Conservation (phyloP, 495 filamentous ascomycete species). For the Penicillium dipodomyicola region DNA sequence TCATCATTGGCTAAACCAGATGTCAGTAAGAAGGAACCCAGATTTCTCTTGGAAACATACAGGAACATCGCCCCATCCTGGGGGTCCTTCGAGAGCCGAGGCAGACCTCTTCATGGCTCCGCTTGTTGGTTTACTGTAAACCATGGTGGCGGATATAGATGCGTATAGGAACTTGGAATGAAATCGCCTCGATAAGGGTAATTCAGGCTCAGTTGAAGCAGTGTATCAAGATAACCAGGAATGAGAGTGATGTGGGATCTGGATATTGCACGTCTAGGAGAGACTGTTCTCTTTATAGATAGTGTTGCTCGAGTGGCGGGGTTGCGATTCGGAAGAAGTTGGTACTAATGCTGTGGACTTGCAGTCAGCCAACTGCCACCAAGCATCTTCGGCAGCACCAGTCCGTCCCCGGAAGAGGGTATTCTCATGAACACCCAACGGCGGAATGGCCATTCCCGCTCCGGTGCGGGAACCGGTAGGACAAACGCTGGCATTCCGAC, state of each 20-base stretch:
- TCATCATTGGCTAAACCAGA: constrained; percentile 32
- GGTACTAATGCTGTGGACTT: constrained; percentile 1
- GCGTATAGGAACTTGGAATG: background rate
- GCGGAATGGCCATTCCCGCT: constrained; percentile 5
- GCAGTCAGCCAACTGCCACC: constrained; percentile 7
- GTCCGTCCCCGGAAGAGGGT: background rate
- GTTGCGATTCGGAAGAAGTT: background rate
- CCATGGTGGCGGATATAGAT: constrained; percentile 28
- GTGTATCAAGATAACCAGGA: background rate
- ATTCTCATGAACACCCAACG: constrained; percentile 14
- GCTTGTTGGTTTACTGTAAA: constrained; percentile 33
- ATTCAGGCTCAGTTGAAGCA: background rate
- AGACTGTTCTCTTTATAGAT: constrained; percentile 14
- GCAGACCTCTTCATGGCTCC: constrained; percentile 39
- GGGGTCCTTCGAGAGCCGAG: constrained; percentile 32
- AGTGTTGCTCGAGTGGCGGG: background rate
- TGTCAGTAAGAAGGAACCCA: background rate
- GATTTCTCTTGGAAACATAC: constrained; percentile 22
- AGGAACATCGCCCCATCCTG: constrained; percentile 39
- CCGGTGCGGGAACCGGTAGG: constrained; percentile 21
- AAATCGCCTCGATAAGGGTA: constrained; percentile 1
- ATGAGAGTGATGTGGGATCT: background rate
- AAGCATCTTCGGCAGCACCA: constrained; percentile 2
- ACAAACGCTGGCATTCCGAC: constrained; percentile 7
- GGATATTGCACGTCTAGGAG: background rate